Conservation (phyloP, 2,329 filamentous ascomycete genomes). For the Exophiala aquamarina region DNA sequence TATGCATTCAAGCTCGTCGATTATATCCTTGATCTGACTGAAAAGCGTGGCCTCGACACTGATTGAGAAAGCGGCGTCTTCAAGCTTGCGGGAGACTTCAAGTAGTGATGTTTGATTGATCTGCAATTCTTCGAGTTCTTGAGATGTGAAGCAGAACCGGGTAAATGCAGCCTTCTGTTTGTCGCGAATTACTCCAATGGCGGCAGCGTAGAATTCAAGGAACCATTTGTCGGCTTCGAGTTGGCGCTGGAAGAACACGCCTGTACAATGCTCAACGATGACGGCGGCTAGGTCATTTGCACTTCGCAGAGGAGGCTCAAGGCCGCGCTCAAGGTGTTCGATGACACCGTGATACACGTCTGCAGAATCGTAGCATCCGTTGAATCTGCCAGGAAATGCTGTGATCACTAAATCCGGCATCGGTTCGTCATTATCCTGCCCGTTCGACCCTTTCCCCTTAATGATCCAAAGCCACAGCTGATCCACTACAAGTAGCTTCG, state of each 20-base stretch:
- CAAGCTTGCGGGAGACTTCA: constrained; percentile 2
- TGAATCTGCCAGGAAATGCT: constrained; percentile 10
- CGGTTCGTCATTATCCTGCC: constrained; percentile 2
- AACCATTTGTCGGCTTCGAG: constrained; percentile 15
- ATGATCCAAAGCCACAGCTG: too few species aligned
- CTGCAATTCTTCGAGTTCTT: constrained; percentile 1
- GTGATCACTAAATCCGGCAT: constrained; percentile 10
- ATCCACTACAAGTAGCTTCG: too few species aligned
- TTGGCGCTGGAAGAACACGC: constrained; percentile 12
- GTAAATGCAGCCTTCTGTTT: constrained; percentile 7
- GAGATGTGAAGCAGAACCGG: constrained; percentile 3
- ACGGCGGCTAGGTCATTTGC: constrained; percentile 7
- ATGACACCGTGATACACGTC: constrained; percentile 10
- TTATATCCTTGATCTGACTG: constrained; percentile 28
- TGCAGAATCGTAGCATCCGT: constrained; percentile 8
- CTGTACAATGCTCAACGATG: constrained; percentile 12
- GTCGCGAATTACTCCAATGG: constrained; percentile 6
- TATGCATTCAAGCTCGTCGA: constrained; percentile 28
- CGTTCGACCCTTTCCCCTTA: too few species aligned
- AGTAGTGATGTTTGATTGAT: too few species aligned
- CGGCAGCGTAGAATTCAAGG: constrained; percentile 10
- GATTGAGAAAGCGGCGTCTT: constrained; percentile 7
- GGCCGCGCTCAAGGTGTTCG: constrained; percentile 10
- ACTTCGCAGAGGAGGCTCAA: constrained; percentile 7
- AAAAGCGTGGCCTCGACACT: constrained; percentile 19